phyloP scores from a whole-genome alignment of 1,139 yeast species.

The Arxiozyma slooffiae region DNA sequence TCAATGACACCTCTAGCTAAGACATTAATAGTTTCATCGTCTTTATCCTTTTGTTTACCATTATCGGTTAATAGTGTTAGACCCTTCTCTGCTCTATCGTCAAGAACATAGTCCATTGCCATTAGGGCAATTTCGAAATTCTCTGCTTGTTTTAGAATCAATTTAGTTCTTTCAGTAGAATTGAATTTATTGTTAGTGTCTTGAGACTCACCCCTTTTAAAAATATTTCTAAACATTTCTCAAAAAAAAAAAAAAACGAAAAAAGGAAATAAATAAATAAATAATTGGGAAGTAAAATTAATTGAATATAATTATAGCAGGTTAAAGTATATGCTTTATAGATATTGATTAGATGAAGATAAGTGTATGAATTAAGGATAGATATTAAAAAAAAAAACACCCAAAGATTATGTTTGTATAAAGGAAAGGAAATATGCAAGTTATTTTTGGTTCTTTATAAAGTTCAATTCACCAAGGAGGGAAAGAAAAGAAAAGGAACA shows the following conservation, averaged over 20 bases:
- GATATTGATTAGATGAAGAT: too few relatives aligned
- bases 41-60: conserved; percentile 36
- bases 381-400: too few relatives aligned
- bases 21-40: conserved; percentile 49
- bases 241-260: not conserved
- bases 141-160: conserved; percentile 38
- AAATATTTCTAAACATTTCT: conserved; percentile 25
- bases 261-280: too few relatives aligned
- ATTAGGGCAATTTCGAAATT: conserved; percentile 65
- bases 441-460: too few relatives aligned
- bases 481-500: too few relatives aligned
- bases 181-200: conserved; percentile 4
- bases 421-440: too few relatives aligned
- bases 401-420: too few relatives aligned
- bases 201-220: conserved; percentile 13
- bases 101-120: conserved; percentile 86
- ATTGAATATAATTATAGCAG: too few relatives aligned
- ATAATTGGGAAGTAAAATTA: too few relatives aligned
- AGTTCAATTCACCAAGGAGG: too few relatives aligned
- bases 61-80: conserved; percentile 38
- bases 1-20: conserved; percentile 81
- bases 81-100: conserved; percentile 76
- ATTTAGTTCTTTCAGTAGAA: conserved; percentile 19
- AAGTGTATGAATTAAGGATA: too few relatives aligned
- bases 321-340: too few relatives aligned